Conservation (phyloP, 1,139 yeast genomes). For the Kodamaea arcana region DNA sequence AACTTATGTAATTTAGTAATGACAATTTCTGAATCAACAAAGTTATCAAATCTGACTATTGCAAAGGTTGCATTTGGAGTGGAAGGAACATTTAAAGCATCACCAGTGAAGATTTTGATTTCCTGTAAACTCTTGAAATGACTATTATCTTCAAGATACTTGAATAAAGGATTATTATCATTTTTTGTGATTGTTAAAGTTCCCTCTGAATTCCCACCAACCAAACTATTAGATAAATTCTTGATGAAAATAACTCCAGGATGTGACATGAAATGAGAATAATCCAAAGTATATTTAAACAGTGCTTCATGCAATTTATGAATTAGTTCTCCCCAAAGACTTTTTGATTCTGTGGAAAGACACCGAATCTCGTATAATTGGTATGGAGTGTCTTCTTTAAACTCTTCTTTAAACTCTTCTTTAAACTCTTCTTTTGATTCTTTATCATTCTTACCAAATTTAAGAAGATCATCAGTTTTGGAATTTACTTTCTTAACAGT, state of each 20-base stretch:
- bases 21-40: constrained; percentile 34
- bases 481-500: neutral
- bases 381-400: neutral
- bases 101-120: constrained; percentile 24
- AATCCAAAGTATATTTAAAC: constrained; percentile 12
- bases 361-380: neutral
- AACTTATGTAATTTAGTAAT: constrained; percentile 17
- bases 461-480: neutral
- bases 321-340: constrained; percentile 3
- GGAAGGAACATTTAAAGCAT: constrained; percentile 1
- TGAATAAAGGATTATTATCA: constrained; percentile 16
- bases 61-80: constrained; percentile 20
- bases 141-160: constrained; percentile 24
- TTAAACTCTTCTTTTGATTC: too few species aligned
- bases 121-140: constrained; percentile 25
- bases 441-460: neutral
- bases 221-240: constrained; percentile 27
- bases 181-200: constrained; percentile 6
- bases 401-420: neutral
- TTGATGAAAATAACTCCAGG: constrained; percentile 65
- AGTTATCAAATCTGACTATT: constrained; percentile 33
- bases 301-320: constrained; percentile 6
- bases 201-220: constrained; percentile 6
- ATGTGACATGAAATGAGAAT: constrained; percentile 49
- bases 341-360: neutral